Conservation (phyloP, 129 eudicot species). For the Artemisia tridentata region DNA sequence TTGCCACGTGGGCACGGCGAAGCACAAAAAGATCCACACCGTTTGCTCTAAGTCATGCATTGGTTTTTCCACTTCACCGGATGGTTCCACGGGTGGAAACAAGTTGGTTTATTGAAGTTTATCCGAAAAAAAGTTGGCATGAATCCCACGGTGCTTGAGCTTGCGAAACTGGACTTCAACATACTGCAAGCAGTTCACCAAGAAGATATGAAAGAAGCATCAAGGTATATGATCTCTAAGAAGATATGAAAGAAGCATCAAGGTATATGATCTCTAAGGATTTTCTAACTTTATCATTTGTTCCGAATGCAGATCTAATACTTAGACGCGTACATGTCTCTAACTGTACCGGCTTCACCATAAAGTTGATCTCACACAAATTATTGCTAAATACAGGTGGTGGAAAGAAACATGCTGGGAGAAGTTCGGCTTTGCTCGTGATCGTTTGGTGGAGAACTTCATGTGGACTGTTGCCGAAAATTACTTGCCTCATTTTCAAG, state of each 20-base stretch:
- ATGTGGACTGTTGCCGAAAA: constrained; percentile 20
- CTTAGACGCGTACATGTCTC: too few species aligned
- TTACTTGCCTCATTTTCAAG: constrained; percentile 26
- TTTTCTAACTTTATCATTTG: too few species aligned
- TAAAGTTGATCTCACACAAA: too few species aligned
- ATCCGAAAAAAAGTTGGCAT: constrained; percentile 22
- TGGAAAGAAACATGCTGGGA: constrained; percentile 22
- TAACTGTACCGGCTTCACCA: too few species aligned
- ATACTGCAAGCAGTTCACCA: constrained; percentile 43
- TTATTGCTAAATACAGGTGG: constrained; percentile 28
- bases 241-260: constrained; percentile 33
- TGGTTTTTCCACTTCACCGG: constrained; percentile 46
- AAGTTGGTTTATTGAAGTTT: constrained; percentile 38
- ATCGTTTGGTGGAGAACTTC: constrained; percentile 39
- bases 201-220: constrained; percentile 32
- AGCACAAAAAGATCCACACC: too few species aligned
- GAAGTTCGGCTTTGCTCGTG: constrained; percentile 33
- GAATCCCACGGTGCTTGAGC: constrained; percentile 33
- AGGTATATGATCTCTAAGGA: constrained; percentile 18
- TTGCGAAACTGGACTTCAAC: constrained; percentile 54
- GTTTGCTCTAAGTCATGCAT: constrained; percentile 38
- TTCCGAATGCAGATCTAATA: too few species aligned
- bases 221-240: constrained; percentile 22
- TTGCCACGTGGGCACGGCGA: too few species aligned
- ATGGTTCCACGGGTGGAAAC: constrained; percentile 36